phyloP scores from a whole-genome alignment of 2,329 filamentous ascomycete species.

The Ascochyta clinopodiicola region DNA sequence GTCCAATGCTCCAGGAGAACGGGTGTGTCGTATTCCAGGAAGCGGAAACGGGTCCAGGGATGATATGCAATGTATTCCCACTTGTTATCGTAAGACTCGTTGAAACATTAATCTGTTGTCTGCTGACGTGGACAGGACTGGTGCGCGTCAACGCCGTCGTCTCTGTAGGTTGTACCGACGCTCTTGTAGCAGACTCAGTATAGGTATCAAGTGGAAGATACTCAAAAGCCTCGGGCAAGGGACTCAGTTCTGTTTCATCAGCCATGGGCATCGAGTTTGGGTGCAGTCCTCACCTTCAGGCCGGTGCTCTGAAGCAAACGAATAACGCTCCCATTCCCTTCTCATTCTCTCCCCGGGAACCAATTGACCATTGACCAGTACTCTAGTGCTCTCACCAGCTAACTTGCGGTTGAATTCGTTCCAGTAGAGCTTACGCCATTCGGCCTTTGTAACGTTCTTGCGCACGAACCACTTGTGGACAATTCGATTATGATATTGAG shows the following conservation, averaged over 20 bases:
- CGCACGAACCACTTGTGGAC: conserved; percentile 7
- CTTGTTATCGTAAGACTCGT: no score
- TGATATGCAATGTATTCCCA: neutral
- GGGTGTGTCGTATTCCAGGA: neutral
- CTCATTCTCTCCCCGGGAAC: conserved; percentile 5
- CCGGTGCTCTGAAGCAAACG: neutral
- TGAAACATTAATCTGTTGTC: no score
- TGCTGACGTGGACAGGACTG: no score
- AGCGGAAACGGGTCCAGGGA: neutral
- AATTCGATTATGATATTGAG: conserved; percentile 6
- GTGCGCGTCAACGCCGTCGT: no score
- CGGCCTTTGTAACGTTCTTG: conserved; percentile 7
- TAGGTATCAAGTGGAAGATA: neutral
- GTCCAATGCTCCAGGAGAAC: neutral
- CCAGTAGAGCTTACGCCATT: conserved; percentile 9
- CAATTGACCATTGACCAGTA: neutral
- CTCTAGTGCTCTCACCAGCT: neutral
- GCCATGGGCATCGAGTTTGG: neutral
- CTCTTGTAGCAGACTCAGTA: neutral
- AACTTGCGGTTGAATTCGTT: neutral
- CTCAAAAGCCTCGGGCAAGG: neutral
- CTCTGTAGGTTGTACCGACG: neutral
- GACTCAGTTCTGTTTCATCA: neutral
- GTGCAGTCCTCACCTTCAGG: neutral
- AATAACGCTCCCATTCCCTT: conserved; percentile 8